These are phyloP conservation scores for Pichia insulana DNA, from an alignment of 805 yeast genomes.

Conservation along the genomic window DNA sequence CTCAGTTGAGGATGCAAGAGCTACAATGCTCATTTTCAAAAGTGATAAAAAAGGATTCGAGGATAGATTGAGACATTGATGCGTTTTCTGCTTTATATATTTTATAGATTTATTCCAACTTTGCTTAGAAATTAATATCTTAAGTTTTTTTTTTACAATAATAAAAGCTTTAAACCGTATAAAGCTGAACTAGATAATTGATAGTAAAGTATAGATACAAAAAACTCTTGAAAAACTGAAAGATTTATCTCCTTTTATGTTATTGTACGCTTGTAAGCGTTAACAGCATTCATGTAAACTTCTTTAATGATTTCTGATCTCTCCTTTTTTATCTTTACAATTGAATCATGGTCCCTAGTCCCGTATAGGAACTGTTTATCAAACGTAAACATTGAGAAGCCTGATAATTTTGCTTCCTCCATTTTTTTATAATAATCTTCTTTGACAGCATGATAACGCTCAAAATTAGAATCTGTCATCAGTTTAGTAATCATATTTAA, in stretches of 20 bases:
- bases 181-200: no score
- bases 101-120: conserved; percentile 22
- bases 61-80: conserved; percentile 11
- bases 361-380: no score
- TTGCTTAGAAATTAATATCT: no score
- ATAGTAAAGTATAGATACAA: no score
- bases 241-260: no score
- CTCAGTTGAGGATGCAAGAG: conserved; percentile 84
- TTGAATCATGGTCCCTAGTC: no score
- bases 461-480: conserved; percentile 26
- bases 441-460: conserved; percentile 12
- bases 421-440: not conserved
- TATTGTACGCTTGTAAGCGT: no score
- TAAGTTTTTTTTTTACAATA: no score
- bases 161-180: no score
- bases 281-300: no score
- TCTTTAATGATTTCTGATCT: not conserved
- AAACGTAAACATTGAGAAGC: conserved; percentile 4
- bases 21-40: conserved; percentile 75
- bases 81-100: not conserved
- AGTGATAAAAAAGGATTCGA: conserved; percentile 57
- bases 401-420: not conserved
- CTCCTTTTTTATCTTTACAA: not conserved
- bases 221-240: no score
- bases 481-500: conserved; percentile 20